Evolutionary conservation across 2,329 filamentous ascomycete genomes (phyloP).

Genomic region (Aspergillus melleus): DNA sequence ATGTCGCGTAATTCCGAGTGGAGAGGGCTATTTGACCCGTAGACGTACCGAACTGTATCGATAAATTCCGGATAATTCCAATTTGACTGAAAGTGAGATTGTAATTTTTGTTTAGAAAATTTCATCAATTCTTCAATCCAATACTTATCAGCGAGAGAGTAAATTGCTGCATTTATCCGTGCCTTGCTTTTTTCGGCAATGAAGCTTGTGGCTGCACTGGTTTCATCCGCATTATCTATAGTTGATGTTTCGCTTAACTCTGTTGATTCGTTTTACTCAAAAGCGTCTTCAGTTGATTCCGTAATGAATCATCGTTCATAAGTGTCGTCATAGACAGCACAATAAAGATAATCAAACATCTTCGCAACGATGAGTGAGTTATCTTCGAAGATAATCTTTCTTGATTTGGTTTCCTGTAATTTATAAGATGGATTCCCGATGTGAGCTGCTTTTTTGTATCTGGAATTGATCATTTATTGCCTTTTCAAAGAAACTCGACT

Average conservation of each 20-base stretch:
- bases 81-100: background rate
- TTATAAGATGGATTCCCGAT: background rate
- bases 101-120: background rate
- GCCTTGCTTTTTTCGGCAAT: background rate
- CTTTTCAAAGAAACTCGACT: constrained; percentile 3
- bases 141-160: background rate
- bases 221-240: background rate
- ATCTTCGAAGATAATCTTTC: background rate
- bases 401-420: background rate
- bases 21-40: background rate
- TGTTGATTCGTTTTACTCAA: background rate
- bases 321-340: constrained; percentile 4
- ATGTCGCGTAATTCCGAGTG: background rate
- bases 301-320: background rate
- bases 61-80: background rate
- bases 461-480: background rate
- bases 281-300: background rate
- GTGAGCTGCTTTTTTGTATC: background rate
- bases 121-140: background rate
- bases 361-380: constrained; percentile 1
- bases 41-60: background rate
- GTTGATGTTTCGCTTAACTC: background rate
- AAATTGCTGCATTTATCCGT: constrained; percentile 3
- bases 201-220: background rate
- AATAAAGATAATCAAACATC: constrained; percentile 10